A percentile compares a stretch with the other conserved stretches of the same genome.
Conservation (phyloP, 2,329 filamentous ascomycete species). For the Colletotrichum simmondsii region DNA sequence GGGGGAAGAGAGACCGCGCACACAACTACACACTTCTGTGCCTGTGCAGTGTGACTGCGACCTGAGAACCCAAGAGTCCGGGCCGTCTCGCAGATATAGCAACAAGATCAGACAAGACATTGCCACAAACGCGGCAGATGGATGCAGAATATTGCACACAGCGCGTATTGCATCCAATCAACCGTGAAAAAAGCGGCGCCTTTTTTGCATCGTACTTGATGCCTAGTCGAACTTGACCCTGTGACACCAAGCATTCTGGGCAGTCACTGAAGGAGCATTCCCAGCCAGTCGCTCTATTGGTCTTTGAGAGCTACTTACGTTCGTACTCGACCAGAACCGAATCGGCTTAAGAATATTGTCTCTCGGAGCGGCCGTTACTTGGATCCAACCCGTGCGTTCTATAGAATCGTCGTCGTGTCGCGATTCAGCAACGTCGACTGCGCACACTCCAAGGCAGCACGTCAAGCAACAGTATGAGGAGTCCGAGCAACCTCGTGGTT, state of each 20-base stretch:
- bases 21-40: not conserved
- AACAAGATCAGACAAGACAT: conserved; percentile 4
- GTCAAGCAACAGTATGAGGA: not conserved
- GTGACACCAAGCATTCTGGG: not conserved
- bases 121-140: conserved; percentile 16
- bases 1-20: not conserved
- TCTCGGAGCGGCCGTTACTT: not conserved
- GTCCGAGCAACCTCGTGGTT: conserved; percentile 24
- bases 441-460: not conserved
- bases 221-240: not conserved
- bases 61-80: conserved; percentile 19
- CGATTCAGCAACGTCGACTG: not conserved
- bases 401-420: not conserved
- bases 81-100: conserved; percentile 23
- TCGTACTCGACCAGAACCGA: not conserved
- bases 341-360: not conserved
- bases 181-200: not conserved
- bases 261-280: not conserved
- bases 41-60: conserved; percentile 14
- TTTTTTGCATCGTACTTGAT: not conserved
- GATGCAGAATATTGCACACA: conserved; percentile 24
- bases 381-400: not conserved
- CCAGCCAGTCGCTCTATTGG: not conserved
- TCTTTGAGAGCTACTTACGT: not conserved
- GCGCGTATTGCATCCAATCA: conserved; percentile 34